Conservation (phyloP, 352 stramenopile species). For the Phytophthora chlamydospora region DNA sequence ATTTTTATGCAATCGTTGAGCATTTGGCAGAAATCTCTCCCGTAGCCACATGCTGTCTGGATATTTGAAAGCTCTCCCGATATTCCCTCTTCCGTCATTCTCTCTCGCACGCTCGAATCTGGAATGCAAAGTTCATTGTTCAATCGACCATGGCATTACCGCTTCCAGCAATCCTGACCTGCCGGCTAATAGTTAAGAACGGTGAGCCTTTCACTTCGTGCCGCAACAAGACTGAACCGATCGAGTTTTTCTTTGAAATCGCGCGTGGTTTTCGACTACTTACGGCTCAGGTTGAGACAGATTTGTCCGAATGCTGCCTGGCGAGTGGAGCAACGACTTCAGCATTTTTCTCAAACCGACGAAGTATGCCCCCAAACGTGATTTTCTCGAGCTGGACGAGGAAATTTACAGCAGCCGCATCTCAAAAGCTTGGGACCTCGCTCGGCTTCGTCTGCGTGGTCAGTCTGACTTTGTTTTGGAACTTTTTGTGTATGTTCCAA, state of each 20-base stretch:
- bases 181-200: conserved; percentile 6
- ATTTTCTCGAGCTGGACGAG: conserved; percentile 13
- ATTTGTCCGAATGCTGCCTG: conserved; percentile 2
- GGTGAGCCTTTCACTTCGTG: conserved; percentile 3
- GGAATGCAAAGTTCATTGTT: background rate
- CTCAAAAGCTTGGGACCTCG: background rate
- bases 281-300: conserved; percentile 3
- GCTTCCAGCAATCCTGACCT: conserved; percentile 2
- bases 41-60: background rate
- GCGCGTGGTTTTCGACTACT: background rate
- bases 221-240: conserved; percentile 2
- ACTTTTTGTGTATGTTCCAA: conserved; percentile 23
- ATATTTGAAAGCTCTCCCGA: background rate
- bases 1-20: background rate
- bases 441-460: conserved; percentile 8
- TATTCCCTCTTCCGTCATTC: no score
- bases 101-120: background rate
- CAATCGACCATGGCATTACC: background rate
- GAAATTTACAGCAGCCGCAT: conserved; percentile 5
- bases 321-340: background rate
- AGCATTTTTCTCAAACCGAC: background rate
- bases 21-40: conserved; percentile 4
- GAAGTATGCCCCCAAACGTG: conserved; percentile 3
- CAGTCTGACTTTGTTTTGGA: conserved; percentile 18
- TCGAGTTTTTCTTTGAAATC: background rate